These are phyloP conservation scores for Parmales sp. DNA, from an alignment of 108 stramenopile genomes.

Conservation along the genomic window DNA sequence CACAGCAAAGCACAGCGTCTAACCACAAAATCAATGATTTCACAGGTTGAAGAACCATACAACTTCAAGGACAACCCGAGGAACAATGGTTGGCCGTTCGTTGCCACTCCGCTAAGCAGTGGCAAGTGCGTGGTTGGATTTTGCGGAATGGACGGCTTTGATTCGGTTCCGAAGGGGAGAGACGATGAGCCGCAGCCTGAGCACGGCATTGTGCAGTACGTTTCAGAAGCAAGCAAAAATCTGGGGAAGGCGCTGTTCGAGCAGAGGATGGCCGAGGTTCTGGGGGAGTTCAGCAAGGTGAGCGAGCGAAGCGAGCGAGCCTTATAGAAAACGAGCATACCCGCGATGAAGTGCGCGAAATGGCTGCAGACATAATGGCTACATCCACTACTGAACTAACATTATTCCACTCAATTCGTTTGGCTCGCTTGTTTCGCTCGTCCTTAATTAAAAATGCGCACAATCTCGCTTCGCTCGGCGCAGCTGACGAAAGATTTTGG, in stretches of 20 bases:
- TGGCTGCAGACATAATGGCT: not conserved
- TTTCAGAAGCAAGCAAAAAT: not conserved
- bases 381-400: not conserved
- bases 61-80: slow-evolving; percentile 1
- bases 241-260: not conserved
- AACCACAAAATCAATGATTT: too few relatives aligned
- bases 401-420: not conserved
- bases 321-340: too few relatives aligned
- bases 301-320: too few relatives aligned
- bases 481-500: not conserved
- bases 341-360: too few relatives aligned
- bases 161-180: not conserved
- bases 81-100: slow-evolving; percentile 6
- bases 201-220: not conserved
- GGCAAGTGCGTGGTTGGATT: not conserved
- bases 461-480: not conserved
- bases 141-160: not conserved
- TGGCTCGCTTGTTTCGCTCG: not conserved
- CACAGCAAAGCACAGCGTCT: too few relatives aligned
- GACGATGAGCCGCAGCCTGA: not conserved
- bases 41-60: too few relatives aligned
- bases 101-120: not conserved
- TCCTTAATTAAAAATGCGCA: not conserved
- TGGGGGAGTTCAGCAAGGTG: too few relatives aligned
- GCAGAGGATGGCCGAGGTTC: too few relatives aligned